Conservation (phyloP, 495 filamentous ascomycete species). For the Articulospora tetracladia region DNA sequence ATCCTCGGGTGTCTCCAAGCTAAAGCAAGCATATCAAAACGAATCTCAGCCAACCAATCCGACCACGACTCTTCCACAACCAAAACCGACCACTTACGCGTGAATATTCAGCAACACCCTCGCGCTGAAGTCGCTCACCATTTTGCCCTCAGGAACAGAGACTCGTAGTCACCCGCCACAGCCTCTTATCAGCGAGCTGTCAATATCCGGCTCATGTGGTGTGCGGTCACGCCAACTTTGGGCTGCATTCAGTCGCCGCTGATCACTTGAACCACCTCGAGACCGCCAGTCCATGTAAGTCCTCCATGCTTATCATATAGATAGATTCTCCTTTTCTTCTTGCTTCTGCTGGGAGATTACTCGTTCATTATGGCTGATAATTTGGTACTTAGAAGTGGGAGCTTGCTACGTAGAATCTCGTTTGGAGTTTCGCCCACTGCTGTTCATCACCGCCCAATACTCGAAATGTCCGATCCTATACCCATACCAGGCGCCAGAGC, state of each 20-base stretch:
- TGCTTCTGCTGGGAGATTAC: neutral
- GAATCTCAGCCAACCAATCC: slow-evolving; percentile 14
- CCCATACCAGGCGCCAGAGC: slow-evolving; percentile 24
- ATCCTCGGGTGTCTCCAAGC: slow-evolving; percentile 1
- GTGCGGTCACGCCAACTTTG: slow-evolving; percentile 3
- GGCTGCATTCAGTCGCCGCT: neutral
- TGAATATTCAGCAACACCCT: slow-evolving; percentile 23
- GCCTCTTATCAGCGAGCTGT: slow-evolving; percentile 1
- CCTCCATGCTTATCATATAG: neutral
- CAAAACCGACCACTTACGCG: slow-evolving; percentile 23
- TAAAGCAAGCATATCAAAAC: slow-evolving; percentile 1
- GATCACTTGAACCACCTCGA: slow-evolving; percentile 15
- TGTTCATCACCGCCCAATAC: slow-evolving; percentile 31
- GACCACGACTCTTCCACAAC: slow-evolving; percentile 7
- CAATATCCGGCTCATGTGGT: slow-evolving; percentile 12
- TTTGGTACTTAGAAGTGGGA: slow-evolving; percentile 34
- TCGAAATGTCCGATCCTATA: slow-evolving; percentile 44
- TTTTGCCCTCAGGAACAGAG: neutral
- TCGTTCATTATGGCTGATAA: slow-evolving; percentile 33
- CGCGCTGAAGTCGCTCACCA: neutral
- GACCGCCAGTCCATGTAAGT: neutral
- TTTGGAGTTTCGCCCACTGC: slow-evolving; percentile 32
- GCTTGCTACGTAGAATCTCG: slow-evolving; percentile 34
- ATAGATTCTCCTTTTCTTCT: neutral
- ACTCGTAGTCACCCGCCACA: neutral